Evolutionary conservation across 1,284 basidiomycete genomes (phyloP), one percentile per base, ranked within the genome.

Genomic region (Trichosporon ovoides): DNA sequence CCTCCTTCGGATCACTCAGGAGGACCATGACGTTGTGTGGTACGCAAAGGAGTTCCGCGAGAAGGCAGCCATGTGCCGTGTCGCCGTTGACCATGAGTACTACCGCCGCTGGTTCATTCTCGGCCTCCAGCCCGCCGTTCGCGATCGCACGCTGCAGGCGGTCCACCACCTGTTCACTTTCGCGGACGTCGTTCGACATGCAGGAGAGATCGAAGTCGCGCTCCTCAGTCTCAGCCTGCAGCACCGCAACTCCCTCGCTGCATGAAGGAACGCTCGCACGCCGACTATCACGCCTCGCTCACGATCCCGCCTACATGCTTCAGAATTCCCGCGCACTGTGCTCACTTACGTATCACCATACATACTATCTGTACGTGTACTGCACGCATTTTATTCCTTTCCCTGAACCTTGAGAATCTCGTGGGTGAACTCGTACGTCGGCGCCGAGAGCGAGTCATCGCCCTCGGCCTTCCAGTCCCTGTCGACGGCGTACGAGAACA

Each of bases 381-480:
- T 37, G 4, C 35, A 14, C 13, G 35, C 11, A 14, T n/a, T 37
- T n/a, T 31, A 48, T 24, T 48, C 43, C 43, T 48, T 48, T 22
- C 43, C 28, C 43, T 48, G 43, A 14, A 48, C 24, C 12, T 48
- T 13, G 51, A 52, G n/a, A 35, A 52, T 24, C 20, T 37, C 22
- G 35, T 52, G 35, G 20, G 36, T 9, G 16, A 28, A 35, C 36
- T 52, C 51, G 35, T 52, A 52, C 20, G 51, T 52, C 20, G 51
- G 51, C 14, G 24, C 51, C 7, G 36, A 22, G 5, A 52, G 34
- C 5, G 36, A 28, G 51, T 52, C 35, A 35, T 52, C 51, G 24
- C 36, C 36, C 12, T 28, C 35, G 9, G 19, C 35, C 51, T 52
- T 52, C 51, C 51, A 52, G 51, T 52, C 51, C 10, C 51, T 35